Percentiles rank a stretch among this genome's conserved stretches.
Evolutionary conservation across 164 flowering plant genomes (phyloP).

Genomic region (Tetracentron sinense): DNA sequence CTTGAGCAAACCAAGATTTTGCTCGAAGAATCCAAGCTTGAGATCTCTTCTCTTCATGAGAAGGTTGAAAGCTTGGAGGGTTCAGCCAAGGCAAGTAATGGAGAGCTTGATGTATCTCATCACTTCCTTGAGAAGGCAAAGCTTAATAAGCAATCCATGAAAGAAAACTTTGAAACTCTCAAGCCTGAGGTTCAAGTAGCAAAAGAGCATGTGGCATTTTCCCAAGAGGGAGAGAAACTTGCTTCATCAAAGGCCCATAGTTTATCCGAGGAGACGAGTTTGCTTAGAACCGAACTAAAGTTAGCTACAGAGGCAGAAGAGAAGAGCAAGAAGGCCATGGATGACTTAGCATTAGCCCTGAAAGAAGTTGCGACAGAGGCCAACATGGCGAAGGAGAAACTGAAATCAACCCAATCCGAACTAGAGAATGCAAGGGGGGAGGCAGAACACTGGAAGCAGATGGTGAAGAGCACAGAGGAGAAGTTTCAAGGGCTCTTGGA

Average conservation of each 20-base stretch:
- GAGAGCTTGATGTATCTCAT: constrained; percentile 8
- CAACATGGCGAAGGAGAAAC: constrained; percentile 47
- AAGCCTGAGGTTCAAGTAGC: constrained; percentile 36
- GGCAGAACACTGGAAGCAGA: constrained; percentile 29
- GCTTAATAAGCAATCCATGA: constrained; percentile 6
- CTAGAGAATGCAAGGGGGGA: constrained; percentile 37
- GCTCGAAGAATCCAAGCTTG: constrained; percentile 58
- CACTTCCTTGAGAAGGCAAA: constrained; percentile 13
- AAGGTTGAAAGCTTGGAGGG: constrained; percentile 25
- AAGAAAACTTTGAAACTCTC: constrained; percentile 27
- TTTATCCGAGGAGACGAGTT: constrained; percentile 29
- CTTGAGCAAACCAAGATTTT: constrained; percentile 52
- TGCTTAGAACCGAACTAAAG: constrained; percentile 49
- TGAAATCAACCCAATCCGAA: constrained; percentile 27
- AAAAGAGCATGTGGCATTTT: constrained; percentile 22
- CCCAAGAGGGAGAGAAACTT: constrained; percentile 27
- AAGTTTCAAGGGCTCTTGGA: constrained; percentile 33
- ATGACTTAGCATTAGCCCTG: constrained; percentile 68
- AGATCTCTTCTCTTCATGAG: constrained; percentile 30
- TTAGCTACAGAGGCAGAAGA: constrained; percentile 67
- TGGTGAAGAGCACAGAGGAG: constrained; percentile 31
- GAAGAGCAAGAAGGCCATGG: constrained; percentile 71
- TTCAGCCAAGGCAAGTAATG: constrained; percentile 1
- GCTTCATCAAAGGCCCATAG: constrained; percentile 24
- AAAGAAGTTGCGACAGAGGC: constrained; percentile 66